Evolutionary conservation across 2,329 filamentous ascomycete species (phyloP), one percentile per base, ranked within the genome.

Genomic region (Aureobasidium sp.): DNA sequence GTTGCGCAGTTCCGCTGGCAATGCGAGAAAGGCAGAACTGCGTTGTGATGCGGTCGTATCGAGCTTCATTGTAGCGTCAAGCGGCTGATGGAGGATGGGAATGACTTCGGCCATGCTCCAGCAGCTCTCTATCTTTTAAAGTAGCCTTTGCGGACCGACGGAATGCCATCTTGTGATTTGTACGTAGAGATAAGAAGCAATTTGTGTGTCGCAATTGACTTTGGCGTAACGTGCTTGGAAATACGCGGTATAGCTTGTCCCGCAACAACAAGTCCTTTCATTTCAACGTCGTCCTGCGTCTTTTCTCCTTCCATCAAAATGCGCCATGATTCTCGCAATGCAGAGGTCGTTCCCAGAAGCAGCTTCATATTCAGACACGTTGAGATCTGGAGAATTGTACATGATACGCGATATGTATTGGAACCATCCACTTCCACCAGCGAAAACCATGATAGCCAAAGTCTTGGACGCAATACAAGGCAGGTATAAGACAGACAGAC

Each of bases 1-100:
- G 52, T 83, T 78, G 32, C 76, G 75, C 3, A 86, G 72, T 60
- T 86, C 83, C 2, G 74, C 72, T 21, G 85, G 76, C 1, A 86
- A 72, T 14, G 59, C 63, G 65, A 74, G 71, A 53, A 74, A 59
- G 11, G 59, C 56, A 35, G 59, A 65, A 14, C 55, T 55, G 21
- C 57, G 61, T 6, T 37, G 35, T 11, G 27, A 1, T 10, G 11
- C n/a, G 2, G 16, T 24, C 8, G 34, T 10, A 14, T 40, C 14
- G 14, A 16, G 17, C 16, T 10, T 50, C 47, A 40, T 50, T 6
- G 19, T 47, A n/a, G 30, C 8, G 14, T 25, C 12, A n/a, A 16
- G 30, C 6, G 19, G 14, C 34, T 3, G 21, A 10, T 4, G 7
- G 17, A 24, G 2, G 11, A 8, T n/a, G n/a, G 10, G 8, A 3